Base-by-base conservation (phyloP, 2,329 filamentous ascomycete genomes). In the Blumeriella jaapii region DNA sequence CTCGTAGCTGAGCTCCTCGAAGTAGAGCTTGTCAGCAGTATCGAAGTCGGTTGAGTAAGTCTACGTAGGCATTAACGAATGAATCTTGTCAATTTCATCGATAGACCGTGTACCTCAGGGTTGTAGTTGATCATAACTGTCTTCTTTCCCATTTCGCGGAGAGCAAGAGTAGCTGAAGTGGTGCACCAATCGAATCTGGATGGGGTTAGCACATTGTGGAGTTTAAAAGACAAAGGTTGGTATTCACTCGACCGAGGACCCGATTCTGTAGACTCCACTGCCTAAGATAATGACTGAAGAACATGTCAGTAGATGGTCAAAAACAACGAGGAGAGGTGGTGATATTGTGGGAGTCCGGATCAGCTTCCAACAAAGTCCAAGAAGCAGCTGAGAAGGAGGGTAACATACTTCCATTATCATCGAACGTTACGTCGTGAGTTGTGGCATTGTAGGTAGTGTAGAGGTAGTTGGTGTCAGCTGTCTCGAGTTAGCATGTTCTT, bases 131-230 rank as follows among this genome's bases (percentile, higher is more conserved):
- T 91, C 84, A 96, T 93, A 39, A 94, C 77, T 18, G 91, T 96
- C 77, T 95, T 95, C 69, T 94, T 82, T 49, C 86, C 87, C 69
- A 93, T 84, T 42, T 79, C 68, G 52, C 78, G 76, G 44, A 96
- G 70, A 26, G 85, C 82, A 44, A 84, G 71, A 8, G 86, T 87
- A 45, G 86, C 82, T 54, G 86, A 91, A 42, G 95, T 86, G 45
- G 87, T 86, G 59, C 89, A 96, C 89, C 89, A 96, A 62, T 98
- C 89, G 57, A 98, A 98, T 62, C n/a, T n/a, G n/a, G n/a, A n/a
- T n/a, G n/a, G n/a, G n/a, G n/a, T n/a, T n/a, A n/a, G n/a, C n/a
- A n/a, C n/a, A n/a, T n/a, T n/a, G n/a, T n/a, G n/a, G n/a, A n/a
- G n/a, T n/a, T n/a, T n/a, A n/a, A n/a, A n/a, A n/a, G n/a, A n/a